Percentiles rank a stretch among this genome's conserved stretches.
Conservation (phyloP, 768 basidiomycete genomes). For the Mycena amicta region DNA sequence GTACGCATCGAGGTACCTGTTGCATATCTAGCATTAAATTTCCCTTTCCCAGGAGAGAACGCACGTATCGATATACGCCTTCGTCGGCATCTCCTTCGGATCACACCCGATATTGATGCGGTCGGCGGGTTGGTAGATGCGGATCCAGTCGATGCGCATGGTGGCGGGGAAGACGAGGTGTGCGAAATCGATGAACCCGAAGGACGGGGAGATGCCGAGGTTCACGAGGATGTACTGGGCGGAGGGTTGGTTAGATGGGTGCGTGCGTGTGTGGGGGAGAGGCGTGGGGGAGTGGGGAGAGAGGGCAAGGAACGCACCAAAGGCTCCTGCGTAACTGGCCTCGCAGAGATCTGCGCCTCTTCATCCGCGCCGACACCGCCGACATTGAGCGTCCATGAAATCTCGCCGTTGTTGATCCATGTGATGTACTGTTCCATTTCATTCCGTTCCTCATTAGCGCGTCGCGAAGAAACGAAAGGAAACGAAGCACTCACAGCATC, state of each 20-base stretch:
- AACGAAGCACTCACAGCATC: constrained; percentile 38
- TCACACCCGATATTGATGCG: constrained; percentile 66
- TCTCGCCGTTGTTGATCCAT: constrained; percentile 62
- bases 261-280: too few relatives aligned
- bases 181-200: constrained; percentile 65
- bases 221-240: constrained; percentile 73
- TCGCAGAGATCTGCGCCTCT: constrained; percentile 51
- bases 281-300: too few relatives aligned
- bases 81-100: constrained; percentile 72
- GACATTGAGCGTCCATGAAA: constrained; percentile 58
- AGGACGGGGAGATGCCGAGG: constrained; percentile 68
- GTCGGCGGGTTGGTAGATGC: constrained; percentile 66
- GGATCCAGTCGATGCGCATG: constrained; percentile 82
- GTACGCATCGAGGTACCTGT: constrained; percentile 24
- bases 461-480: too few relatives aligned
- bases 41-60: too few relatives aligned
- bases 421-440: too few relatives aligned
- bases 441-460: too few relatives aligned
- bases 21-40: neutral
- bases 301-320: constrained; percentile 48
- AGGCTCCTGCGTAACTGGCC: constrained; percentile 71
- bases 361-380: constrained; percentile 54
- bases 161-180: constrained; percentile 55
- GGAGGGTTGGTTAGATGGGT: too few relatives aligned
- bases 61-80: constrained; percentile 72